phyloP scores from a whole-genome alignment of 805 yeast genomes.

The Lipomyces starkeyi region DNA sequence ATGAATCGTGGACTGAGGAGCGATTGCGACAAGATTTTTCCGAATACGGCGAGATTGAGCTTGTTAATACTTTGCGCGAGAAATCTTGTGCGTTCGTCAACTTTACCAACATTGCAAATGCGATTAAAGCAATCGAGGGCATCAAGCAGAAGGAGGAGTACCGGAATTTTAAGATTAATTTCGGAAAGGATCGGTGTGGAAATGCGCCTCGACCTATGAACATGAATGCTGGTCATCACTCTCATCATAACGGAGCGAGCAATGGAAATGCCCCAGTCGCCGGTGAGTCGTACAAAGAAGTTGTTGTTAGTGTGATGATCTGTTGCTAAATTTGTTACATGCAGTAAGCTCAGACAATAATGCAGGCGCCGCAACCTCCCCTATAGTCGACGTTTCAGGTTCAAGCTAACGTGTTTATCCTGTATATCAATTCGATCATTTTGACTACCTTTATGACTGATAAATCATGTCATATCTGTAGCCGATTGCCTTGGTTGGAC shows the following conservation, averaged over 20 bases:
- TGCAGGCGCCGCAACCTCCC: not conserved
- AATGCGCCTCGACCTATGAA: slow-evolving; percentile 70
- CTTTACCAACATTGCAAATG: slow-evolving; percentile 87
- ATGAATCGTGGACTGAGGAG: slow-evolving; percentile 53
- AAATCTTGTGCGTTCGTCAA: slow-evolving; percentile 90
- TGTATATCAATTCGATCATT: not conserved
- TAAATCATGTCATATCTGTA: not conserved
- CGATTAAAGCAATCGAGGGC: slow-evolving; percentile 91
- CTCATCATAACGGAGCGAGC: slow-evolving; percentile 9
- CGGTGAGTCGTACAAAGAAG: not conserved
- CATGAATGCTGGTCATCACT: not conserved
- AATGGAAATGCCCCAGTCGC: not conserved
- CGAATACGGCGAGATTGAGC: slow-evolving; percentile 93
- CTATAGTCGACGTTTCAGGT: not conserved
- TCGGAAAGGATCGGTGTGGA: slow-evolving; percentile 95
- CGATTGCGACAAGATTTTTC: slow-evolving; percentile 75
- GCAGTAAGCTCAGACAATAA: not conserved
- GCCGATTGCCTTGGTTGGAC: not conserved
- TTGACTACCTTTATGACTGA: not conserved
- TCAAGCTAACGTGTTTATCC: not conserved
- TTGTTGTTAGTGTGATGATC: not conserved
- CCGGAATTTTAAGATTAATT: slow-evolving; percentile 76
- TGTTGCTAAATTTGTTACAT: not conserved
- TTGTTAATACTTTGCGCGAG: slow-evolving; percentile 82
- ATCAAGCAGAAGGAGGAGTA: slow-evolving; percentile 72